These are phyloP conservation scores for Phalaenopsis hybrid DNA, from an alignment of 116 monocot genomes.

Conservation along the genomic window DNA sequence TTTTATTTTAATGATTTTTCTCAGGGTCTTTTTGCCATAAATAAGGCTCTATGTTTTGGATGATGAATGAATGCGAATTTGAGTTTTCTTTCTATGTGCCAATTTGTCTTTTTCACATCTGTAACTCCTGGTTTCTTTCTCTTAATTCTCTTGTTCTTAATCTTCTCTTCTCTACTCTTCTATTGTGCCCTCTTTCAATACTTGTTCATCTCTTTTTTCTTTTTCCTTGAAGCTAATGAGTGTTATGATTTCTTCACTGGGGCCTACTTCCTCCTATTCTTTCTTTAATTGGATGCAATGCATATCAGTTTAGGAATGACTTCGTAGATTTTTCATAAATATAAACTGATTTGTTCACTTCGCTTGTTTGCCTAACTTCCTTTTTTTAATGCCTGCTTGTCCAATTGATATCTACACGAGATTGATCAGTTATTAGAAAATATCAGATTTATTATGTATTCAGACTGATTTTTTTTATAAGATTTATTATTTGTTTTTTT, in stretches of 20 bases:
- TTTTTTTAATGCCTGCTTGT: too few species aligned
- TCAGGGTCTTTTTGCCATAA: background rate
- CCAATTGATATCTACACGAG: too few species aligned
- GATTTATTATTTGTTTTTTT: background rate
- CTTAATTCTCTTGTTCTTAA: background rate
- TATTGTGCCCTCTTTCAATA: background rate
- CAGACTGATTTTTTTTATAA: background rate
- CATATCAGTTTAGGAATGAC: background rate
- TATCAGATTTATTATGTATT: background rate
- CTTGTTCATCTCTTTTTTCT: background rate
- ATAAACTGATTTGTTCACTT: too few species aligned
- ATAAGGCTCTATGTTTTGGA: background rate
- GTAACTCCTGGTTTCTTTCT: background rate
- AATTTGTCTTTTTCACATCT: background rate
- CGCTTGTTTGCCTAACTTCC: too few species aligned
- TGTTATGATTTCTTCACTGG: background rate
- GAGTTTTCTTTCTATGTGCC: background rate
- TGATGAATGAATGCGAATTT: background rate
- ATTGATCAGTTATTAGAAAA: too few species aligned
- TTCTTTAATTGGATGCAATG: background rate
- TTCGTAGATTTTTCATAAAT: background rate
- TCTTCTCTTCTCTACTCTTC: background rate
- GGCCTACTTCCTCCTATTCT: background rate
- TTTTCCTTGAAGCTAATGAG: background rate
- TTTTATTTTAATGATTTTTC: background rate